Conservation (phyloP, 2,329 filamentous ascomycete species). For the Stylonectria norvegica region DNA sequence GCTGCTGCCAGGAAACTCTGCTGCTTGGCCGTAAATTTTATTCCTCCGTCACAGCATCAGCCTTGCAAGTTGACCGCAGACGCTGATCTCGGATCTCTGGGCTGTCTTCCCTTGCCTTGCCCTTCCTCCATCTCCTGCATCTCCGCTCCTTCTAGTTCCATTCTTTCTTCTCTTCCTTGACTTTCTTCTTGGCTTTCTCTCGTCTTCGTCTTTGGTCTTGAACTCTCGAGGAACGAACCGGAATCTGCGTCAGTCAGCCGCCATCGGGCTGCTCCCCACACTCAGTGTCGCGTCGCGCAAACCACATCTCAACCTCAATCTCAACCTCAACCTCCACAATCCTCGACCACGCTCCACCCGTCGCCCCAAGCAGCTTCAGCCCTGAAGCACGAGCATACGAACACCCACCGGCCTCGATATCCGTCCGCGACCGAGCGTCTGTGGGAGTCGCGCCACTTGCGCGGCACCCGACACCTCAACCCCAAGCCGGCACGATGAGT, state of each 20-base stretch:
- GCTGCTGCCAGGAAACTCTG: background rate
- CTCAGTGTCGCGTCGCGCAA: conserved; percentile 27
- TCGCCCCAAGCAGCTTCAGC: conserved; percentile 20
- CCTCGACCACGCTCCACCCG: conserved; percentile 3
- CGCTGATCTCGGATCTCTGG: too few species aligned
- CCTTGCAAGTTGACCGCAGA: too few species aligned
- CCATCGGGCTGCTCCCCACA: conserved; percentile 12
- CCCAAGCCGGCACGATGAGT: conserved; percentile 75
- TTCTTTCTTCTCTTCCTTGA: conserved; percentile 4
- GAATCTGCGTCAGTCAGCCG: conserved; percentile 15
- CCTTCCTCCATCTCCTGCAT: background rate
- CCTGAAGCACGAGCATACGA: conserved; percentile 17
- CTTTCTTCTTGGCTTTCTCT: too few species aligned
- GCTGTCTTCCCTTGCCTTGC: conserved; percentile 5
- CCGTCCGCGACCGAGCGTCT: conserved; percentile 16
- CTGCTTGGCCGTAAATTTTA: conserved; percentile 25
- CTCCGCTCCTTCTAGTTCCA: conserved; percentile 2
- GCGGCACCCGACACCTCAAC: conserved; percentile 33
- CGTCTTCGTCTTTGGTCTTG: conserved; percentile 3
- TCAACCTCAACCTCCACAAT: background rate
- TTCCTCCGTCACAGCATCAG: conserved; percentile 24
- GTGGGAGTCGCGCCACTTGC: conserved; percentile 34
- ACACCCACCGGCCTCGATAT: conserved; percentile 11
- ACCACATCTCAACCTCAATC: conserved; percentile 1
- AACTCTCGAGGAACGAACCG: conserved; percentile 3